Conservation (phyloP, 106 monocot species). For the Ottelia alismoides region DNA sequence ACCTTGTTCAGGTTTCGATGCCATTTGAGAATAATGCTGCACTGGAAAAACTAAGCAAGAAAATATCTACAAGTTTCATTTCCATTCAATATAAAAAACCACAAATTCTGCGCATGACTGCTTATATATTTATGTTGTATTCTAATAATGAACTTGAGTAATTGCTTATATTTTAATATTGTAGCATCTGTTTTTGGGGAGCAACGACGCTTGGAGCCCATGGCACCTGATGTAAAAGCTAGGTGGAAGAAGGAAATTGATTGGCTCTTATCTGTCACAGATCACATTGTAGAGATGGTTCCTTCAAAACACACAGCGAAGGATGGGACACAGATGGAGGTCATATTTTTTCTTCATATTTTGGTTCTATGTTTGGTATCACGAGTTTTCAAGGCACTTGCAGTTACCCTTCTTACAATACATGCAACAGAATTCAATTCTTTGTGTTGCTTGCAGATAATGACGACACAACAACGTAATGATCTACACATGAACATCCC, state of each 20-base stretch:
- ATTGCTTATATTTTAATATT: background rate
- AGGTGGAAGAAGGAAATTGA: slow-evolving; percentile 68
- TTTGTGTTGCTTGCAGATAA: slow-evolving; percentile 9
- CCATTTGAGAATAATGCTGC: no score
- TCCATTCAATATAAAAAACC: no score
- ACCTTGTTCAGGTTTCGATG: no score
- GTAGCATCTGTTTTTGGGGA: slow-evolving; percentile 75
- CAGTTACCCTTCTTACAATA: background rate
- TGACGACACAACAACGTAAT: background rate
- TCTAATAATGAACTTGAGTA: no score
- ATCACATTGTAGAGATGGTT: slow-evolving; percentile 74
- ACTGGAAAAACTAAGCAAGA: no score
- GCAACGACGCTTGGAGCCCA: slow-evolving; percentile 64
- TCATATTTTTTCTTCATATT: slow-evolving; percentile 2
- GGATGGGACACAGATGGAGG: slow-evolving; percentile 65
- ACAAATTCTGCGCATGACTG: no score
- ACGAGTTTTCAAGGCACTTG: background rate
- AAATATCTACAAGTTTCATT: no score
- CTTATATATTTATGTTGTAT: no score
- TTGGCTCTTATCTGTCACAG: slow-evolving; percentile 78
- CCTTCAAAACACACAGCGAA: slow-evolving; percentile 42
- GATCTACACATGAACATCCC: slow-evolving; percentile 12
- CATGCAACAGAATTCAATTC: background rate
- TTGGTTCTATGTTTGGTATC: no score
- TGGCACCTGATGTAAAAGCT: slow-evolving; percentile 46